Base-by-base conservation (phyloP, 1,284 basidiomycete species). In the Lentinula novae-zelandiae region DNA sequence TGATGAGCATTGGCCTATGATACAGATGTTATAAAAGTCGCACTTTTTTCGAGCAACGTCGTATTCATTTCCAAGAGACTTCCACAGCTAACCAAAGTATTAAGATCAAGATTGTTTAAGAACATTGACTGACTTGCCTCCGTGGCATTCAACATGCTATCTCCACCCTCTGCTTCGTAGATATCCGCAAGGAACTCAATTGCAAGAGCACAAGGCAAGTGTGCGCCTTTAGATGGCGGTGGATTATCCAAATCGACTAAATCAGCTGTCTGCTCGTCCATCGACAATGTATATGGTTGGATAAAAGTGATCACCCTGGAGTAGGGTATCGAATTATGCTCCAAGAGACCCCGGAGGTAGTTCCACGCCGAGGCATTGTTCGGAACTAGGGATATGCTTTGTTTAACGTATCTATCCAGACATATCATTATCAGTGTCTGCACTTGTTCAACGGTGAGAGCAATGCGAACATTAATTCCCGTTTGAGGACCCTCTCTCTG, bases 301-400 rank as follows among this genome's bases (percentile, higher is more conserved):
- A 92, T 86, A 64, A 93, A 93, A 0, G 81, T 70, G 12, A 76
- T 68, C 46, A 91, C 71, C 0, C 72, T 73, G 0, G 82, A 74
- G 66, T 87, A 87, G 0, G 91, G 84, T 3, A 81, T 77, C 38
- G 81, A 72, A 65, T 81, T 80, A 69, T 80, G 71, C 61, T 90
- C 80, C 15, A 93, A 80, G 9, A 90, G 70, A 9, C 90, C 95
- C 63, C 95, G 85, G 9, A 97, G 80, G 71, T 96, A 98, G 72
- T 96, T 96, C 95, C 95, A 97, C 0, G 93, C 92, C 0, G 93
- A 95, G 0, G 87, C 82, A 67, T 98, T 98, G 73, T 95, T 95
- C 2, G 95, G 93, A 10, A 92, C 92, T 9, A 88, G 74, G n/a
- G 91, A 84, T 61, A 97, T 91, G 71, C 89, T 87, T 64, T 87